Percentiles rank a stretch among this genome's conserved stretches.
Evolutionary conservation across 768 basidiomycete genomes (phyloP).

Genomic region (Collybiopsis luxurians): DNA sequence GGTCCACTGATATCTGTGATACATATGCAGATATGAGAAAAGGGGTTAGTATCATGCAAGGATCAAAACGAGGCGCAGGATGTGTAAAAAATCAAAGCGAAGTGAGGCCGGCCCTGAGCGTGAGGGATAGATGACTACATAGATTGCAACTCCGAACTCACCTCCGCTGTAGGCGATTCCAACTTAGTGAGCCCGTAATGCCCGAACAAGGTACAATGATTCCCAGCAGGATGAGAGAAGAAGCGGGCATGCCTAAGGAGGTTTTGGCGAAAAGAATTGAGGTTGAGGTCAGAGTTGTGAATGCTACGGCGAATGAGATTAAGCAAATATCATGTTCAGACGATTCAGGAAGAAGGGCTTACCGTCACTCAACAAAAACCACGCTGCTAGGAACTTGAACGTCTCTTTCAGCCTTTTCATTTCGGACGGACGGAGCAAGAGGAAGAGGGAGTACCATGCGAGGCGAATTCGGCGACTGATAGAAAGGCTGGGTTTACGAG

Average conservation of each 20-base stretch:
- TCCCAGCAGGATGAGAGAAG: slow-evolving; percentile 77
- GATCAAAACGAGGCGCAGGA: too few species aligned
- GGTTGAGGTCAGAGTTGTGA: slow-evolving; percentile 90
- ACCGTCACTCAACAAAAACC: slow-evolving; percentile 96
- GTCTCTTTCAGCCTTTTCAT: slow-evolving; percentile 76
- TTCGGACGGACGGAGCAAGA: slow-evolving; percentile 72
- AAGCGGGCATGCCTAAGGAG: slow-evolving; percentile 73
- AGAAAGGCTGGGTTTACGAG: neutral
- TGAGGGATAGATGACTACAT: too few species aligned
- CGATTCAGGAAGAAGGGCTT: slow-evolving; percentile 15
- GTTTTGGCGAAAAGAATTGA: slow-evolving; percentile 94
- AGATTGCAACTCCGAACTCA: too few species aligned
- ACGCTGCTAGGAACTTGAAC: slow-evolving; percentile 87
- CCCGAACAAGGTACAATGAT: slow-evolving; percentile 76
- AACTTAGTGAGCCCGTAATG: slow-evolving; percentile 80
- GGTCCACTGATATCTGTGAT: slow-evolving; percentile 36
- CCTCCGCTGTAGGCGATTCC: slow-evolving; percentile 68
- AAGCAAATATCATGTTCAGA: neutral
- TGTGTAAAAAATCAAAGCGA: too few species aligned
- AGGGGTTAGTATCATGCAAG: too few species aligned
- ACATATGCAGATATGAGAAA: neutral
- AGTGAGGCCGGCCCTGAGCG: too few species aligned
- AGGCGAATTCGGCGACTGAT: too few species aligned
- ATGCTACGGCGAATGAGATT: slow-evolving; percentile 43
- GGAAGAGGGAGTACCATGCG: slow-evolving; percentile 7